Conservation (phyloP, 2,329 filamentous ascomycete genomes). For the Harringtonia lauricola region DNA sequence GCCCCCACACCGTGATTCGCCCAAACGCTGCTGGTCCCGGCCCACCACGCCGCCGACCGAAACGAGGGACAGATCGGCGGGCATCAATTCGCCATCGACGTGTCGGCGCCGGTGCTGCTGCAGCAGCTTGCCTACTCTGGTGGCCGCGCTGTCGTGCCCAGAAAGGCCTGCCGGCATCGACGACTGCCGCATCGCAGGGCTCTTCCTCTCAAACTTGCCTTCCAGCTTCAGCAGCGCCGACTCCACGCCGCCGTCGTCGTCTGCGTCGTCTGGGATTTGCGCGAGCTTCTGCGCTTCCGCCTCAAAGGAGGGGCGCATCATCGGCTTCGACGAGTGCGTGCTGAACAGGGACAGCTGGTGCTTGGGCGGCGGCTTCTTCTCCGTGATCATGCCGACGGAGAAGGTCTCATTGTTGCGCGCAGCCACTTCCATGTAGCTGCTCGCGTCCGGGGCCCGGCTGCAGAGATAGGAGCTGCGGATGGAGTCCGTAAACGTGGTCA, state of each 20-base stretch:
- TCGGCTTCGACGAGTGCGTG: constrained; percentile 50
- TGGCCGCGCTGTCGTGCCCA: too few relatives aligned
- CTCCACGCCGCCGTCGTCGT: constrained; percentile 79
- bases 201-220: constrained; percentile 62
- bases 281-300: constrained; percentile 78
- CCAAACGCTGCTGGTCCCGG: too few relatives aligned
- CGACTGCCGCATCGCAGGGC: too few relatives aligned
- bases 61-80: too few relatives aligned
- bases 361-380: constrained; percentile 33
- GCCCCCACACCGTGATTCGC: too few relatives aligned
- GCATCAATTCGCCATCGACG: too few relatives aligned
- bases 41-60: too few relatives aligned
- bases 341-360: constrained; percentile 44
- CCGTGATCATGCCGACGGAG: constrained; percentile 47
- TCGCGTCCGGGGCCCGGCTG: constrained; percentile 27
- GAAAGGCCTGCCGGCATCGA: too few relatives aligned
- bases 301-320: constrained; percentile 70
- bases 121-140: constrained; percentile 22
- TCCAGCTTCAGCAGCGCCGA: constrained; percentile 88
- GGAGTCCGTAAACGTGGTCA: constrained; percentile 51
- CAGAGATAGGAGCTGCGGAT: constrained; percentile 44
- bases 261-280: constrained; percentile 70
- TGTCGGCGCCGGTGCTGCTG: neutral
- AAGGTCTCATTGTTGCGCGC: constrained; percentile 34
- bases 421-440: constrained; percentile 31